phyloP scores from a whole-genome alignment of 2,329 filamentous ascomycete species.

The Coleophoma eucalyptorum region DNA sequence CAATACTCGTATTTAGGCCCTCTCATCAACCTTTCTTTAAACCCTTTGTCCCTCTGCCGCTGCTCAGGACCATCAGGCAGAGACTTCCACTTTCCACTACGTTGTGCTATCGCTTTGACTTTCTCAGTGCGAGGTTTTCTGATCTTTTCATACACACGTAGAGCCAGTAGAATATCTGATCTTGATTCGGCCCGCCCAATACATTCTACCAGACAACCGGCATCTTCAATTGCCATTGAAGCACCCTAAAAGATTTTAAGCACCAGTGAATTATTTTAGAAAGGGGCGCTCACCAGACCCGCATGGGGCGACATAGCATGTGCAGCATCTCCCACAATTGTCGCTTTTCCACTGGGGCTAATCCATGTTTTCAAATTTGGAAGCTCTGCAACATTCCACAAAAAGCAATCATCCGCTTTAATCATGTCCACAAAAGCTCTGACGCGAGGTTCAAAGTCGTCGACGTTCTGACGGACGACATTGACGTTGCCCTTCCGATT shows the following conservation, averaged over 20 bases:
- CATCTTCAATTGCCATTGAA: slow-evolving; percentile 39
- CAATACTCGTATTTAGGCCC: not conserved
- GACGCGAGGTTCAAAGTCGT: slow-evolving; percentile 30
- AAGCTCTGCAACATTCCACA: not conserved
- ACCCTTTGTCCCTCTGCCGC: not conserved
- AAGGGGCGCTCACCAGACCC: slow-evolving; percentile 22
- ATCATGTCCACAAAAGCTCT: slow-evolving; percentile 30
- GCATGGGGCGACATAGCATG: slow-evolving; percentile 19
- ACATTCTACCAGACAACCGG: slow-evolving; percentile 30
- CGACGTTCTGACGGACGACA: slow-evolving; percentile 29
- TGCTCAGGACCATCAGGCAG: not conserved
- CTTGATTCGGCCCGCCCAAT: slow-evolving; percentile 24
- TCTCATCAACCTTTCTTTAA: not conserved
- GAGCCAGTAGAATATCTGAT: slow-evolving; percentile 24
- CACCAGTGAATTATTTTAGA: not conserved
- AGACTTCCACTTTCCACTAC: not conserved
- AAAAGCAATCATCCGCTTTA: slow-evolving; percentile 20
- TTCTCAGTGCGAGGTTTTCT: slow-evolving; percentile 27
- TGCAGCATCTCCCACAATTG: slow-evolving; percentile 17
- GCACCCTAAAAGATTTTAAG: slow-evolving; percentile 22
- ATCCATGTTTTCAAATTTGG: slow-evolving; percentile 1
- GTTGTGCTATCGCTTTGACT: not conserved
- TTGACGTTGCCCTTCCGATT: slow-evolving; percentile 8
- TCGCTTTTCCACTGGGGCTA: slow-evolving; percentile 7
- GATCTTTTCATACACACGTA: slow-evolving; percentile 33